Evolutionary conservation across 192 early-diverging fungal genomes (phyloP), one percentile per base, ranked within the genome.

Genomic region (Umbelopsis sp.): DNA sequence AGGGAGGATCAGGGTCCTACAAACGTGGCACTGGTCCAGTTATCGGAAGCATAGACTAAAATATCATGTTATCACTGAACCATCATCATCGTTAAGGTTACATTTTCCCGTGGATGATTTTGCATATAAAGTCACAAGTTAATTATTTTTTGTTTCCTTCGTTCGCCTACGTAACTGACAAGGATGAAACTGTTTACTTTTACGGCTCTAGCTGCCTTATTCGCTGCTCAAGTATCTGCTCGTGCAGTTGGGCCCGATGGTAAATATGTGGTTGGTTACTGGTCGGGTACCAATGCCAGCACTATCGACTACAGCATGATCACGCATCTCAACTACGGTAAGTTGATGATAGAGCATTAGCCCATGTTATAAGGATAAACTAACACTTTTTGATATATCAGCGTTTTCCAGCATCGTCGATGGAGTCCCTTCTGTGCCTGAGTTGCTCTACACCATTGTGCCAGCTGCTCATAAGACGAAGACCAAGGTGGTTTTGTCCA

Each of bases 401-500:
- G 68, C 68, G 45, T 69, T 69, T 36, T 45, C 68, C 68, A 44
- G 43, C 17, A 34, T 69, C 2, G 43, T 31, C 22, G 14, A 69
- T 31, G 68, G 50, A 50, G 45, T 50, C 7, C 68, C 50, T 12
- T 25, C 45, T 0, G 21, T 45, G 11, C 50, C 50, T 25, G 68
- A n/a, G n/a, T 21, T 25, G 26, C 50, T 36, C 29, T 34, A 16
- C n/a, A 45, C 24, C 66, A 77, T 85, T 52, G 80, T 83, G 8
- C 65, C 54, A 1, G 68, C 50, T 43, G 77, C 83, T 0, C 70
- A 83, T 62, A 75, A 72, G 2, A 72, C 73, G 26, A 54, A 73
- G 20, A 71, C 80, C 66, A 88, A 87, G 71, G 45, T 83, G 0
- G 73, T 87, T 12, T 75, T 89, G 17, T 89, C 89, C 3, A 71